A percentile compares a stretch with the other conserved stretches of the same genome.
Evolutionary conservation across 1,139 yeast species (phyloP).

Genomic region (Protomyces inouyei): DNA sequence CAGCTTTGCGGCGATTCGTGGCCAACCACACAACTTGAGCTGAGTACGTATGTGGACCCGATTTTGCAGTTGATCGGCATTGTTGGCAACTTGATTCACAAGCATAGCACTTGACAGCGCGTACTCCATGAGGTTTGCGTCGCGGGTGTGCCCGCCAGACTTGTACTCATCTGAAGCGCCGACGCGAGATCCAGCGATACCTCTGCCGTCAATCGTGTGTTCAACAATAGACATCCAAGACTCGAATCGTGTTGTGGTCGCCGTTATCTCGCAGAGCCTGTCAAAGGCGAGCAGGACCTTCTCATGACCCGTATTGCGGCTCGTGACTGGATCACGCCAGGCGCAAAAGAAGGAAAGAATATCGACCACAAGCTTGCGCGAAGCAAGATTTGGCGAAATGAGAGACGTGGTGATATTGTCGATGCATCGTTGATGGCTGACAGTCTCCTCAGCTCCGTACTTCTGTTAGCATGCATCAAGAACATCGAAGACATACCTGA

Average conservation of each 20-base stretch:
- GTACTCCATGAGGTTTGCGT: conserved; percentile 72
- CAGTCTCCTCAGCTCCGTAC: conserved; percentile 55
- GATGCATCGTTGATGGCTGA: conserved; percentile 49
- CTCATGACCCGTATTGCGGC: conserved; percentile 47
- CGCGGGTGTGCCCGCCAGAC: conserved; percentile 56
- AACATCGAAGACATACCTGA: conserved; percentile 33
- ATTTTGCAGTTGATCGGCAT: conserved; percentile 59
- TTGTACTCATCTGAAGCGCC: conserved; percentile 89
- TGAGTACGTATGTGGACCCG: conserved; percentile 74
- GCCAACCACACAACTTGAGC: conserved; percentile 70
- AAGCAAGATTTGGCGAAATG: conserved; percentile 59
- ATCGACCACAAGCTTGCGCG: conserved; percentile 79
- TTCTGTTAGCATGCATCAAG: background rate
- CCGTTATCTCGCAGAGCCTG: conserved; percentile 54
- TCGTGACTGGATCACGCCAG: conserved; percentile 44
- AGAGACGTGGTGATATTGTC: conserved; percentile 59
- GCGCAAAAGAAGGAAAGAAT: conserved; percentile 56
- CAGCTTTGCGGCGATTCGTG: conserved; percentile 58
- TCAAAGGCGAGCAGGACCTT: conserved; percentile 63
- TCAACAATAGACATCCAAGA: conserved; percentile 78
- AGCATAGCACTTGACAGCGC: conserved; percentile 72
- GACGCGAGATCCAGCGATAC: conserved; percentile 81
- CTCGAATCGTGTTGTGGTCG: conserved; percentile 64
- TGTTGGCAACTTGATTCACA: conserved; percentile 64
- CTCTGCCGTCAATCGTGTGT: conserved; percentile 76